Base-by-base conservation (phyloP, 164 flowering plant species). In the Vitis vinifera region DNA sequence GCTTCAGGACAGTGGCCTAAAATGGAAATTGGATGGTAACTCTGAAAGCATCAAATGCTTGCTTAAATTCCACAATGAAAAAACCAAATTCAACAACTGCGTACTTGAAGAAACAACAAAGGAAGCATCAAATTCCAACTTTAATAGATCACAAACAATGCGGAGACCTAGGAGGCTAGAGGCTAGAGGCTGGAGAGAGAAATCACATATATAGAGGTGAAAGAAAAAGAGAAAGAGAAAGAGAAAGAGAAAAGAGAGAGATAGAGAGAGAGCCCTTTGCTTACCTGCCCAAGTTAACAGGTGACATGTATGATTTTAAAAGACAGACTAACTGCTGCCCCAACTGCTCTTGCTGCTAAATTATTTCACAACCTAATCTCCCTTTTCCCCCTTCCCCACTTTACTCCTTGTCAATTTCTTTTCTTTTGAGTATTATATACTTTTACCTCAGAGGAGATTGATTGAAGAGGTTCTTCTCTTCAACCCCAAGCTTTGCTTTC, bases 321-420 rank as follows among this genome's bases (percentile, higher is more conserved):
- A 77, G 88, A 82, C 87, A 82, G 73, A 76, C 76, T 82, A 86
- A 86, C 97, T 67, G 85, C 88, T 83, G 77, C 86, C 44, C 44
- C 91, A 86, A 88, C 92, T 85, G 90, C 92, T 82, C 88, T 74
- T 80, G 76, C 73, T 82, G 75, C 79, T 79, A 85, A 85, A 84
- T 80, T 84, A 86, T 81, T 80, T 76, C 81, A 76, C 65, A 79
- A 84, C 79, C 85, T 80, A 83, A 80, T 78, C 81, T 76, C 69
- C 70, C 62, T 30, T 59, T 59, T 66, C 61, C 50, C 51, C 55
- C 47, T 19, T 59, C 65, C 59, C 19, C 55, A 60, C 78, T 84
- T 73, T 62, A 68, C 78, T 75, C 69, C 68, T 70, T 74, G 71
- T 67, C 44, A 73, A 59, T 58, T 68, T 58, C 51, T 55, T 62